Evolutionary conservation across 1,139 yeast species (phyloP).

Genomic region (Candida glucosophila): DNA sequence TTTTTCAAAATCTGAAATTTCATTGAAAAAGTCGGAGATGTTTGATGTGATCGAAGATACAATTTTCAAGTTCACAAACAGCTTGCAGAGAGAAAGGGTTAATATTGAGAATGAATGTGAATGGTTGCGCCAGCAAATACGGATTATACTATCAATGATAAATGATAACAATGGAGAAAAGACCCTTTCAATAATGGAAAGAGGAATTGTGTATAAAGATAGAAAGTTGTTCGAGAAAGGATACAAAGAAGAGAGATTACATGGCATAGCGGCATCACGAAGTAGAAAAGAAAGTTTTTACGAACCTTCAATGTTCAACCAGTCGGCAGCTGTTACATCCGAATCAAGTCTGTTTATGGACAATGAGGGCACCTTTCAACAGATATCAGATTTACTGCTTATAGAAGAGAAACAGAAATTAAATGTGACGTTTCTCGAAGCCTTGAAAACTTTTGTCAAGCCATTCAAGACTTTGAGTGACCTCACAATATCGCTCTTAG

Average conservation of each 20-base stretch:
- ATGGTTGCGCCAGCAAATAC: conserved; percentile 39
- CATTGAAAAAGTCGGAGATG: conserved; percentile 29
- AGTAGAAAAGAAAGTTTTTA: conserved; percentile 15
- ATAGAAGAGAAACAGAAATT: conserved; percentile 23
- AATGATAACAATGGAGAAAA: conserved; percentile 27
- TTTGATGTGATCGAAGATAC: conserved; percentile 33
- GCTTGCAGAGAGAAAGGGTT: conserved; percentile 27
- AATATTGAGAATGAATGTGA: conserved; percentile 38
- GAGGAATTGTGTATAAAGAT: conserved; percentile 28
- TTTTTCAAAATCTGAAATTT: conserved; percentile 24
- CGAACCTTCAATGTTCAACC: conserved; percentile 21
- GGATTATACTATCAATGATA: conserved; percentile 32
- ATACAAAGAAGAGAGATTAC: conserved; percentile 22
- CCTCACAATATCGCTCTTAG: conserved; percentile 15
- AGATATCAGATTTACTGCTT: conserved; percentile 19
- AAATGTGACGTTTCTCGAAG: conserved; percentile 28
- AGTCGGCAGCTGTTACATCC: conserved; percentile 5
- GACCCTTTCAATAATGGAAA: conserved; percentile 14
- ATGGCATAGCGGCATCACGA: conserved; percentile 10
- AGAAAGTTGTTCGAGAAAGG: conserved; percentile 22
- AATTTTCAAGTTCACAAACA: conserved; percentile 23
- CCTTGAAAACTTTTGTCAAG: conserved; percentile 22
- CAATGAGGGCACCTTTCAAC: conserved; percentile 17
- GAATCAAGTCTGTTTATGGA: conserved; percentile 15
- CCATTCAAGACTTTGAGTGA: conserved; percentile 24